phyloP scores from a whole-genome alignment of 495 filamentous ascomycete genomes.

The Annulohypoxylon stygium region DNA sequence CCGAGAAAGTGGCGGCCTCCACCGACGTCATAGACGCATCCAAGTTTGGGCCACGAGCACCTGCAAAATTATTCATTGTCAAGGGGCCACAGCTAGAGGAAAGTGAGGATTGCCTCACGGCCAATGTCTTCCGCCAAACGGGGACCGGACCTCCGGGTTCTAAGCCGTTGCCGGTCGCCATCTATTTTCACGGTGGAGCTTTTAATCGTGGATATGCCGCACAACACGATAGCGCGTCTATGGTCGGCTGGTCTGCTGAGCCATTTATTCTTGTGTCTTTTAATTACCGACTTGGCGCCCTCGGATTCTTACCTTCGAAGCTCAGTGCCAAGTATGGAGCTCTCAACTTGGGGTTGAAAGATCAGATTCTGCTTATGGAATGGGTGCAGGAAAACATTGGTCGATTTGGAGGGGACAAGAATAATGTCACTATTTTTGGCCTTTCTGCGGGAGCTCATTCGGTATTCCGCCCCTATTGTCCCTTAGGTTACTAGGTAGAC shows the following conservation, averaged over 20 bases:
- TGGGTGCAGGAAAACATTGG: conserved; percentile 9
- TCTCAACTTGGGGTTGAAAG: conserved; percentile 4
- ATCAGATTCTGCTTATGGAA: conserved; percentile 8
- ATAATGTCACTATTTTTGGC: conserved; percentile 6
- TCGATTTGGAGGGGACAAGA: background rate
- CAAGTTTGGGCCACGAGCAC: background rate
- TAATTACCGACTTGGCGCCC: background rate
- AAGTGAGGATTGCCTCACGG: conserved; percentile 4
- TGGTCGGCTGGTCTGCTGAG: conserved; percentile 4
- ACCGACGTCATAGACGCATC: conserved; percentile 3
- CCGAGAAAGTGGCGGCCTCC: conserved; percentile 6
- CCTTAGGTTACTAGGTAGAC: too few relatives aligned
- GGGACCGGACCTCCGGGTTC: background rate
- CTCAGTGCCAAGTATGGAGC: conserved; percentile 3
- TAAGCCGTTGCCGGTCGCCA: background rate
- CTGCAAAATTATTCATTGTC: background rate
- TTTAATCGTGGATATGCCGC: conserved; percentile 3
- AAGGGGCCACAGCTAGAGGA: background rate
- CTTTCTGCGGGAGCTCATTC: conserved; percentile 12
- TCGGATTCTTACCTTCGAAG: conserved; percentile 1
- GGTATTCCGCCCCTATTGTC: background rate
- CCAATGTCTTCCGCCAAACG: background rate
- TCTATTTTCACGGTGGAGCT: conserved; percentile 1
- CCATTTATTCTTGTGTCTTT: conserved; percentile 3
- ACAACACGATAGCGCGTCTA: background rate